Conservation (phyloP, 2,329 filamentous ascomycete genomes). For the Sordariomycetes sp. region DNA sequence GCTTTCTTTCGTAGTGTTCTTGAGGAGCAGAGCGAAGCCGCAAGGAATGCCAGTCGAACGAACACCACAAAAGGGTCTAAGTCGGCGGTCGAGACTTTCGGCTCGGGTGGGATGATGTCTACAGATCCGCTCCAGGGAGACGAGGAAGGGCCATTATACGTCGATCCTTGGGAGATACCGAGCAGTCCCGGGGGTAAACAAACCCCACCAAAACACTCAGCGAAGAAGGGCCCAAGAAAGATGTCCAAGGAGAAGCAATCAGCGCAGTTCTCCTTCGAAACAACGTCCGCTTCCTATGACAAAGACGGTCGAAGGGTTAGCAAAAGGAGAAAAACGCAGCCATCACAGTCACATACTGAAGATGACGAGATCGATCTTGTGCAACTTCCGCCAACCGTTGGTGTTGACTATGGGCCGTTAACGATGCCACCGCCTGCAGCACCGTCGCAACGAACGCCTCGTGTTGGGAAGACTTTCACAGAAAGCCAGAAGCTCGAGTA, state of each 20-base stretch:
- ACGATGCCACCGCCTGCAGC: constrained; percentile 16
- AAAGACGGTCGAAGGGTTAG: background rate
- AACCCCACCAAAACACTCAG: constrained; percentile 8
- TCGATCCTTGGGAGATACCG: constrained; percentile 35
- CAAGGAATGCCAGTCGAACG: constrained; percentile 1
- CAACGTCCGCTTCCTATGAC: too few species aligned
- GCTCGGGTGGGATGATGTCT: background rate
- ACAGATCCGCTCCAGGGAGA: constrained; percentile 3
- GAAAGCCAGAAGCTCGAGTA: constrained; percentile 28
- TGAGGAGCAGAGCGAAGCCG: constrained; percentile 31
- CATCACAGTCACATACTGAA: constrained; percentile 3
- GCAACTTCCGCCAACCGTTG: constrained; percentile 12
- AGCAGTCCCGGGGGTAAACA: constrained; percentile 24
- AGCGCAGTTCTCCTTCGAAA: background rate
- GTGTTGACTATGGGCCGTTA: constrained; percentile 9
- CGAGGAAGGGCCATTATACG: background rate
- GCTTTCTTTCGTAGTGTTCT: constrained; percentile 38
- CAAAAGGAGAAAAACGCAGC: constrained; percentile 4
- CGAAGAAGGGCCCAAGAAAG: background rate
- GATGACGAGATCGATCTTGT: constrained; percentile 14
- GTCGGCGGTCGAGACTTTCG: background rate
- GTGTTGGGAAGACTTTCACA: constrained; percentile 21
- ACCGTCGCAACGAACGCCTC: constrained; percentile 23
- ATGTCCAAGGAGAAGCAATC: background rate
- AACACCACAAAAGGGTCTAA: too few species aligned